These are phyloP conservation scores for Phytophthora nicotianae DNA, from an alignment of 352 stramenopile genomes.

Conservation along the genomic window DNA sequence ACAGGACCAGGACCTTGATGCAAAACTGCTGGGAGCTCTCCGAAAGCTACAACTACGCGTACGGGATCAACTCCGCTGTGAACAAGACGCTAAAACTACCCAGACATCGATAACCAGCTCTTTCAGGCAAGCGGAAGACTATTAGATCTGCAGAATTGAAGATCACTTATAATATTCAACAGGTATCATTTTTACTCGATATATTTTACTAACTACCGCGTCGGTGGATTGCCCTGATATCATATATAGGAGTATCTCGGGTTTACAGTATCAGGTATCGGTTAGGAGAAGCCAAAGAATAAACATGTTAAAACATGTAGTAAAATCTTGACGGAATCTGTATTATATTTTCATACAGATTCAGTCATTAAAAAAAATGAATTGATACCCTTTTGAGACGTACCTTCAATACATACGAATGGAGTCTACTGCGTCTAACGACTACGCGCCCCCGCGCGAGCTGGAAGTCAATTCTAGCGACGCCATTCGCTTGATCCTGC, in stretches of 20 bases:
- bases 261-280: neutral
- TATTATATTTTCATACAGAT: too few species aligned
- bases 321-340: too few species aligned
- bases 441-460: constrained; percentile 13
- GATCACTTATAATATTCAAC: neutral
- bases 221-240: neutral
- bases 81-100: neutral
- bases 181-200: neutral
- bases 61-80: too few species aligned
- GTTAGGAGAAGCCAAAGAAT: too few species aligned
- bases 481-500: constrained; percentile 90
- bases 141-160: neutral
- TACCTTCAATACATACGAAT: too few species aligned
- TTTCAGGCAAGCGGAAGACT: neutral
- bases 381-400: too few species aligned
- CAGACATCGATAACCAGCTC: too few species aligned
- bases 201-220: neutral
- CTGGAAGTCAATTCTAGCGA: constrained; percentile 77
- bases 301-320: too few species aligned
- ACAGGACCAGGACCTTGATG: neutral
- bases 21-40: neutral
- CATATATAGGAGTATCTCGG: neutral
- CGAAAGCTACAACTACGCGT: neutral
- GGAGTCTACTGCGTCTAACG: too few species aligned
- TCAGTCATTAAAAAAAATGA: too few species aligned